Evolutionary conservation across 441 rosid genomes (phyloP).

Genomic region (Gossypium schwendimanii): DNA sequence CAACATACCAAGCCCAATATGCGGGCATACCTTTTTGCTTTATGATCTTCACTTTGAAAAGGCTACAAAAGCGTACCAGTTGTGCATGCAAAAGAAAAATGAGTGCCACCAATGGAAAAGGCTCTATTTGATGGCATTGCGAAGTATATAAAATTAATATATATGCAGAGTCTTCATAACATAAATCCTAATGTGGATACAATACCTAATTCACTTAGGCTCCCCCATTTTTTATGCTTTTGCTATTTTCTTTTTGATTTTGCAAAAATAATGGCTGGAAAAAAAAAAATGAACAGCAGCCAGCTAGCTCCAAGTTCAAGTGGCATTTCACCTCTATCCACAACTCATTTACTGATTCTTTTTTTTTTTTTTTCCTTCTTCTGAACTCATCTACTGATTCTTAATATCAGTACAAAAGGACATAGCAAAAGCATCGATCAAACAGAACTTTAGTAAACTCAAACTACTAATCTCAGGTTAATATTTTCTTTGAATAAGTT

Average conservation of each 20-base stretch:
- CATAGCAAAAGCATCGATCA: background rate
- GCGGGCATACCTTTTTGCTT: background rate
- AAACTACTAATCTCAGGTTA: background rate
- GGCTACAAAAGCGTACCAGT: background rate
- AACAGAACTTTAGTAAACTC: background rate
- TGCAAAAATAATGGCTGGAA: background rate
- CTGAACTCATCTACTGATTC: background rate
- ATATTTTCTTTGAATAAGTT: background rate
- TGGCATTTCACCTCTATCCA: background rate
- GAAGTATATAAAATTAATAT: background rate
- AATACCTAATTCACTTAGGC: background rate
- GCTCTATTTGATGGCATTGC: background rate
- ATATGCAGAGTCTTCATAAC: background rate
- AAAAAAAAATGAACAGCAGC: background rate
- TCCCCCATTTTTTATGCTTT: background rate
- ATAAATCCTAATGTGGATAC: background rate
- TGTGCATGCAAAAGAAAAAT: background rate
- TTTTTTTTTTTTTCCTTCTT: no score
- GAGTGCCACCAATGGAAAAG: background rate
- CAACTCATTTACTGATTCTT: background rate
- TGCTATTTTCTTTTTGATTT: background rate
- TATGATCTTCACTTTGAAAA: background rate
- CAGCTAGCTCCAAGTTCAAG: background rate
- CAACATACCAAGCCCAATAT: background rate
- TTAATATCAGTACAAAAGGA: background rate